Percentiles rank a stretch among this genome's conserved stretches.
phyloP scores from a whole-genome alignment of 495 filamentous ascomycete species.

The Xylaria longipes region DNA sequence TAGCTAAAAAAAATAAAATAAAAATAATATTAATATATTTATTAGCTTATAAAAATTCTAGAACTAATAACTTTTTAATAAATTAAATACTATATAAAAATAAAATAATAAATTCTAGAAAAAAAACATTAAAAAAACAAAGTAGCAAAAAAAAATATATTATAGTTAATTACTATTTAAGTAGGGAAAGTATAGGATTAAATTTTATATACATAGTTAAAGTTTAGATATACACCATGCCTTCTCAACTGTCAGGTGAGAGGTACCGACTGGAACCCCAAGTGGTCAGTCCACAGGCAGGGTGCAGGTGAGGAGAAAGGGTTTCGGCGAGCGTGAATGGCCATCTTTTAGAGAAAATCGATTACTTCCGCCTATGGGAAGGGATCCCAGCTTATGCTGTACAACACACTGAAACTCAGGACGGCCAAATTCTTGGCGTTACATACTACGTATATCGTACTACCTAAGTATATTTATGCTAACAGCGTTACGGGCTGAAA shows the following conservation, averaged over 20 bases:
- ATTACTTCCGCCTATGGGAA: not conserved
- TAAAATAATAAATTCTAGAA: too few species aligned
- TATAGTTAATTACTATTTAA: too few species aligned
- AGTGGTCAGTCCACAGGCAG: not conserved
- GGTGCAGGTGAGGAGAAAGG: not conserved
- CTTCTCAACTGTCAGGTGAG: constrained; percentile 5
- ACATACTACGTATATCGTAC: not conserved
- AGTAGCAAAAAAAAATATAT: too few species aligned
- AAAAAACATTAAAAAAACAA: too few species aligned
- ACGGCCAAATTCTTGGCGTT: not conserved
- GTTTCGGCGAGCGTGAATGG: not conserved
- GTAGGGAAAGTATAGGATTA: too few species aligned
- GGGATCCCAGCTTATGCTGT: not conserved
- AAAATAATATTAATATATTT: too few species aligned
- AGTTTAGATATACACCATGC: too few species aligned
- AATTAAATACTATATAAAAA: too few species aligned
- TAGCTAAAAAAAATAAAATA: too few species aligned
- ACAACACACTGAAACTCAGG: constrained; percentile 1
- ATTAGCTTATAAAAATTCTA: too few species aligned
- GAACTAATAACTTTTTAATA: too few species aligned
- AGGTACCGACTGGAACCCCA: not conserved
- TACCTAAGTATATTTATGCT: not conserved
- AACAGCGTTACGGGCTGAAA: not conserved
- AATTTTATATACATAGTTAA: too few species aligned
- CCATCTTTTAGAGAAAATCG: not conserved